A percentile compares a stretch with the other conserved stretches of the same genome.
phyloP scores from a whole-genome alignment of 225 moss, liverwort and hornwort genomes.

The Climacium dendroides region DNA sequence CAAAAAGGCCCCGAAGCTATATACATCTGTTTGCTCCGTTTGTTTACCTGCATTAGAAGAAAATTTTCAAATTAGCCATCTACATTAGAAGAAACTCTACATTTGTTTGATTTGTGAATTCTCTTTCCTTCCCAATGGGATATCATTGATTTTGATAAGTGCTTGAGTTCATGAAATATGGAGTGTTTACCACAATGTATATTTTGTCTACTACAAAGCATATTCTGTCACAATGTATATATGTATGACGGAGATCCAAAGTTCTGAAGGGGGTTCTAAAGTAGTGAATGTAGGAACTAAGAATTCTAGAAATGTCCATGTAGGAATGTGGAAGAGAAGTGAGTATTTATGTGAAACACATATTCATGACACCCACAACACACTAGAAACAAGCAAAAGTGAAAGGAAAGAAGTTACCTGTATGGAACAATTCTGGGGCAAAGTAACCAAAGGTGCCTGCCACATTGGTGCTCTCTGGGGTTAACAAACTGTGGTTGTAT shows the following conservation, averaged over 20 bases:
- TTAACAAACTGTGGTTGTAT: background rate
- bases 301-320: background rate
- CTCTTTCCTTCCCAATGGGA: rapidly evolving
- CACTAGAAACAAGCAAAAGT: background rate
- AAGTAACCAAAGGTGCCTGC: background rate
- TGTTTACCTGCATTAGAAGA: background rate
- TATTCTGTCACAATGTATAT: no score
- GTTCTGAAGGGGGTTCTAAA: no score
- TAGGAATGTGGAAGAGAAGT: rapidly evolving
- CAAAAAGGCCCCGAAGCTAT: conserved; percentile 24
- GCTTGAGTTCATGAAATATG: no score
- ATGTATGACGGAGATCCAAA: no score
- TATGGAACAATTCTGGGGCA: background rate
- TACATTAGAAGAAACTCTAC: background rate
- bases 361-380: background rate
- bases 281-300: no score
- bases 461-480: background rate
- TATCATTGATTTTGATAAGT: background rate
- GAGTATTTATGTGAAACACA: rapidly evolving
- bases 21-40: conserved; percentile 11
- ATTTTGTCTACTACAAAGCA: no score
- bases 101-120: rapidly evolving
- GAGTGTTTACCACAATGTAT: no score
- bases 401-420: background rate
- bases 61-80: background rate